Percentiles rank a stretch among this genome's conserved stretches.
phyloP scores from a whole-genome alignment of 139 green algal species.

The Limnomonas spitsbergensis region DNA sequence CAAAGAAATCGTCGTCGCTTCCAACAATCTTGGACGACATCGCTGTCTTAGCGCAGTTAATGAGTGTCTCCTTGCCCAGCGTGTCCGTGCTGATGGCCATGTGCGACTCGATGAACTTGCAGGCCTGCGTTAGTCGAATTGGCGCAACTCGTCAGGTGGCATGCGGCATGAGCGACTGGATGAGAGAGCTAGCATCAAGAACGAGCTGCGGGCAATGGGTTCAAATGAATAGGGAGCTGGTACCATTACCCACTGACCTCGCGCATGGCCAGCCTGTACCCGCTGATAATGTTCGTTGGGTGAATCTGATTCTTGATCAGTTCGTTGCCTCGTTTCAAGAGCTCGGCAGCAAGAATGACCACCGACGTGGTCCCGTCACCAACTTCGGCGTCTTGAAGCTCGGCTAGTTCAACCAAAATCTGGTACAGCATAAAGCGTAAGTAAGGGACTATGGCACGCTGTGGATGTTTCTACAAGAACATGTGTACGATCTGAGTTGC shows the following conservation, averaged over 20 bases:
- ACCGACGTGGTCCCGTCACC: slow-evolving; percentile 97
- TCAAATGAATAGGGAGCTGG: neutral
- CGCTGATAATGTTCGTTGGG: slow-evolving; percentile 95
- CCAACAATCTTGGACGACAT: slow-evolving; percentile 96
- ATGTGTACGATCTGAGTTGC: too few relatives aligned
- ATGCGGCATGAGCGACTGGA: too few relatives aligned
- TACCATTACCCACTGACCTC: slow-evolving; percentile 78
- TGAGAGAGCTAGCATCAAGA: neutral
- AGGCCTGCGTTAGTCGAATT: slow-evolving; percentile 54
- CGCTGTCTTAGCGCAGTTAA: slow-evolving; percentile 85
- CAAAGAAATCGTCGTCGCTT: slow-evolving; percentile 84
- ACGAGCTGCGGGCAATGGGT: neutral
- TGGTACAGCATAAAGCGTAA: slow-evolving; percentile 37
- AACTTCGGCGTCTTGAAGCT: slow-evolving; percentile 97
- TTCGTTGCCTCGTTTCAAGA: slow-evolving; percentile 92
- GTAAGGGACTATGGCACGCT: slow-evolving; percentile 5
- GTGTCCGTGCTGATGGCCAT: slow-evolving; percentile 74
- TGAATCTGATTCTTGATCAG: slow-evolving; percentile 95
- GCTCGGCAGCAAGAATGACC: slow-evolving; percentile 96
- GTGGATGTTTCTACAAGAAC: neutral
- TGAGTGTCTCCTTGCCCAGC: slow-evolving; percentile 79
- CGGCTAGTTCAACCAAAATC: slow-evolving; percentile 98
- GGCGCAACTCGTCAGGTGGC: too few relatives aligned
- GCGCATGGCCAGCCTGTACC: slow-evolving; percentile 92
- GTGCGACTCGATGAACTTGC: slow-evolving; percentile 88